Evolutionary conservation across 2,329 filamentous ascomycete genomes (phyloP), one percentile per base, ranked within the genome.

Genomic region (Waltergamsia citrina): DNA sequence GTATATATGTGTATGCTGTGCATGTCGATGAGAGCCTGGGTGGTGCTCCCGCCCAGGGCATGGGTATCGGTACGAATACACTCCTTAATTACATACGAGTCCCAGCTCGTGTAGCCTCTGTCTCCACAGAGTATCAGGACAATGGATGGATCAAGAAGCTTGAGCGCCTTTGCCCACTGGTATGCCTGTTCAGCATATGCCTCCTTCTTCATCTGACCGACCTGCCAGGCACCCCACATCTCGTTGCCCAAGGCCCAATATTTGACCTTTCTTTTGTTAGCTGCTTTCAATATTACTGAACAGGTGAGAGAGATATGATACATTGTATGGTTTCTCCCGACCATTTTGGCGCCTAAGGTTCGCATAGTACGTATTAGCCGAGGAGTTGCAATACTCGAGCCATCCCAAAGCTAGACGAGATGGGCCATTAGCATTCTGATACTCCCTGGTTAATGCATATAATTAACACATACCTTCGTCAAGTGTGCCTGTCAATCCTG

Each of bases 181-280:
- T 69, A 71, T 4, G 78, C 78, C 48, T 75, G 74, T 48, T 76
- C 73, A 29, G 78, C 74, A 51, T 83, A 84, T 56, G 72, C 74
- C 47, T 80, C 76, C 52, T 79, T 76, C 42, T 75, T 80, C 66
- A 76, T 70, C 56, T 81, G 73, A 43, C 67, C 75, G 38, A 83
- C 71, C 54, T 82, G 77, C 67, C 67, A 81, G 14, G 74, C 70
- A 6, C 77, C 78, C 70, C 72, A 81, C 53, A 69, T 65, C 51
- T 82, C 78, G 56, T 92, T 90, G 8, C 85, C 85, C 18, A 92
- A 71, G 2, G 82, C 83, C 85, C 85, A 92, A 65, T 90, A 90
- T 58, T 84, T 85, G 47, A 88, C 66, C 53, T 56, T 33, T 6
- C 6, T 7, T n/a, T n/a, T n/a, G n/a, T n/a, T n/a, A n/a, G 17